phyloP scores from a whole-genome alignment of 2,329 filamentous ascomycete species.

The Penicillium sp. region DNA sequence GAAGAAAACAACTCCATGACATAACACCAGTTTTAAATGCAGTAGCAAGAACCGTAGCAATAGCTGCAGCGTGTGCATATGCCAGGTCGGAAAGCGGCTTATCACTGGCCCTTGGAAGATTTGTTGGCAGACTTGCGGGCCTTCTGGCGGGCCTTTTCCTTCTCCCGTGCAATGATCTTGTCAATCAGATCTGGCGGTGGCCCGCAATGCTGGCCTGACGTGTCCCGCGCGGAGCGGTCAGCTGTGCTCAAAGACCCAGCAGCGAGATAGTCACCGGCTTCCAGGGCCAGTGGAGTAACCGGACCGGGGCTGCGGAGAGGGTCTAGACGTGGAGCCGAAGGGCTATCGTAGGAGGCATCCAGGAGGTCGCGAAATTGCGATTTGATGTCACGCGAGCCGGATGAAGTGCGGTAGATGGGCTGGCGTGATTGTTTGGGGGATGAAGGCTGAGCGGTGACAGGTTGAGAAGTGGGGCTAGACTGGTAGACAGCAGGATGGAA shows the following conservation, averaged over 20 bases:
- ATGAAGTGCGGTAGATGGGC: slow-evolving; percentile 29
- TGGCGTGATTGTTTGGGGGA: slow-evolving; percentile 33
- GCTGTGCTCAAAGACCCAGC: slow-evolving; percentile 27
- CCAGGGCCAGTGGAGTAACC: slow-evolving; percentile 43
- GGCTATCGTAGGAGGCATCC: slow-evolving; percentile 34
- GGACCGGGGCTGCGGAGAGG: slow-evolving; percentile 45
- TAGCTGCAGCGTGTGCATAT: slow-evolving; percentile 3
- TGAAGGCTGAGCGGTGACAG: slow-evolving; percentile 25
- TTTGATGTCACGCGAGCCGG: slow-evolving; percentile 35
- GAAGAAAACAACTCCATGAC: neutral
- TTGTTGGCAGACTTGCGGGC: slow-evolving; percentile 27
- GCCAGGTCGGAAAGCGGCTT: neutral
- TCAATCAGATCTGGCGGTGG: slow-evolving; percentile 33
- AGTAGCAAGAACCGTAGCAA: slow-evolving; percentile 9
- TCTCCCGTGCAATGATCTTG: slow-evolving; percentile 32
- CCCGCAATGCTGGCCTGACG: slow-evolving; percentile 14
- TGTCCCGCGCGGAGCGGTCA: slow-evolving; percentile 19
- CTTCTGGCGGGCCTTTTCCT: slow-evolving; percentile 29
- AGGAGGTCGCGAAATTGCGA: slow-evolving; percentile 43
- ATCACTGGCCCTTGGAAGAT: slow-evolving; percentile 27
- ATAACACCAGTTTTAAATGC: slow-evolving; percentile 11
- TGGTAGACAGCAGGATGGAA: slow-evolving; percentile 46
- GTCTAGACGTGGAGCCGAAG: slow-evolving; percentile 43
- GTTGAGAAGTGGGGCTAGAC: slow-evolving; percentile 23
- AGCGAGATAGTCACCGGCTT: slow-evolving; percentile 40